Conservation (phyloP, 805 yeast species). For the Candida glaebosa region DNA sequence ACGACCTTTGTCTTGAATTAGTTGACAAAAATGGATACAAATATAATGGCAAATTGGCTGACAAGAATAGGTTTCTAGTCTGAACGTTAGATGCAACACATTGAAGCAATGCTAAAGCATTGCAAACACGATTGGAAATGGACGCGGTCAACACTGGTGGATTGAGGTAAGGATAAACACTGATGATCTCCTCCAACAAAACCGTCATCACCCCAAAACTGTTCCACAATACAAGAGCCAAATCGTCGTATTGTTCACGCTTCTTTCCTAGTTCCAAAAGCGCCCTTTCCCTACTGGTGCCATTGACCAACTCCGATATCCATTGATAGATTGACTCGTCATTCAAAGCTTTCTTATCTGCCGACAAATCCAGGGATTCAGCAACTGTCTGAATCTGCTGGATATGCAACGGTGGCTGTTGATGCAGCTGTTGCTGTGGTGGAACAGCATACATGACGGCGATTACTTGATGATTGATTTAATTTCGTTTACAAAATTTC, state of each 20-base stretch:
- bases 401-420: neutral
- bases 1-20: slow-evolving; percentile 84
- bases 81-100: slow-evolving; percentile 96
- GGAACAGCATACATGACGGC: slow-evolving; percentile 2
- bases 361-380: neutral
- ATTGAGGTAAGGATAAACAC: slow-evolving; percentile 83
- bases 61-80: slow-evolving; percentile 78
- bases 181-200: slow-evolving; percentile 80
- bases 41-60: slow-evolving; percentile 89
- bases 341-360: slow-evolving; percentile 28
- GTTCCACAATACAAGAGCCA: slow-evolving; percentile 91
- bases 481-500: no score
- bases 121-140: slow-evolving; percentile 91
- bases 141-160: slow-evolving; percentile 84
- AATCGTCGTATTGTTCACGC: slow-evolving; percentile 90
- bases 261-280: slow-evolving; percentile 88
- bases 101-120: slow-evolving; percentile 89
- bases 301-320: slow-evolving; percentile 86
- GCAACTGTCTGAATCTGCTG: neutral
- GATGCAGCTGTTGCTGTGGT: neutral
- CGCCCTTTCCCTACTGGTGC: slow-evolving; percentile 91
- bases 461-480: neutral
- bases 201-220: slow-evolving; percentile 96
- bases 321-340: slow-evolving; percentile 86
- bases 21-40: slow-evolving; percentile 93